Percentiles rank a stretch among this genome's conserved stretches.
Conservation (phyloP, 768 basidiomycete species). For the Podaxis sp. region DNA sequence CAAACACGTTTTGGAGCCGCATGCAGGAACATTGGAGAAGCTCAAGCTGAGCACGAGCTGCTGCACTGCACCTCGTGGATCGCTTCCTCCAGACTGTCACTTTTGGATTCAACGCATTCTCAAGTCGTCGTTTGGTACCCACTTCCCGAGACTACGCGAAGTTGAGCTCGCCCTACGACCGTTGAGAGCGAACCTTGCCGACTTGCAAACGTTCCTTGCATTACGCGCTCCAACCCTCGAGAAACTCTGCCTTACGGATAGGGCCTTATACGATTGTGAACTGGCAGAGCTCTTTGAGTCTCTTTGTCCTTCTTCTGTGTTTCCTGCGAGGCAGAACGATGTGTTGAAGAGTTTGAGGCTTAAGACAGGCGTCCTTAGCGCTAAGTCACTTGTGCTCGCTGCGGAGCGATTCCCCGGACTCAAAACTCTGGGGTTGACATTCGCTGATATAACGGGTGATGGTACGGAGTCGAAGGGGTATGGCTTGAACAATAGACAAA, state of each 20-base stretch:
- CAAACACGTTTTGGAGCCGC: conserved; percentile 33
- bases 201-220: conserved; percentile 31
- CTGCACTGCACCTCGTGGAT: conserved; percentile 21
- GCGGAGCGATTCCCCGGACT: conserved; percentile 13
- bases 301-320: conserved; percentile 15
- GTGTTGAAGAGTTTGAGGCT: conserved; percentile 10
- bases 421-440: conserved; percentile 11
- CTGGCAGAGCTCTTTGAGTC: conserved; percentile 28
- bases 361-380: conserved; percentile 9
- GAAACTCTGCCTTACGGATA: conserved; percentile 37
- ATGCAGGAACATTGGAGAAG: conserved; percentile 33
- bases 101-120: conserved; percentile 45
- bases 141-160: conserved; percentile 32
- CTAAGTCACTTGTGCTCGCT: conserved; percentile 5
- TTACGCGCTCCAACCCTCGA: conserved; percentile 28
- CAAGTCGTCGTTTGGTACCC: conserved; percentile 22
- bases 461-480: not conserved
- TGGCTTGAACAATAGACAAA: not conserved
- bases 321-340: not conserved
- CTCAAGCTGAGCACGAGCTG: conserved; percentile 36
- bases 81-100: conserved; percentile 28
- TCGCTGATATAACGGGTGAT: conserved; percentile 4
- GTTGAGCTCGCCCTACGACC: conserved; percentile 40
- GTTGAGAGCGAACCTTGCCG: conserved; percentile 30
- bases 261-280: conserved; percentile 31